Conservation (phyloP, 2,329 filamentous ascomycete species). For the Botrytis pseudocinerea region DNA sequence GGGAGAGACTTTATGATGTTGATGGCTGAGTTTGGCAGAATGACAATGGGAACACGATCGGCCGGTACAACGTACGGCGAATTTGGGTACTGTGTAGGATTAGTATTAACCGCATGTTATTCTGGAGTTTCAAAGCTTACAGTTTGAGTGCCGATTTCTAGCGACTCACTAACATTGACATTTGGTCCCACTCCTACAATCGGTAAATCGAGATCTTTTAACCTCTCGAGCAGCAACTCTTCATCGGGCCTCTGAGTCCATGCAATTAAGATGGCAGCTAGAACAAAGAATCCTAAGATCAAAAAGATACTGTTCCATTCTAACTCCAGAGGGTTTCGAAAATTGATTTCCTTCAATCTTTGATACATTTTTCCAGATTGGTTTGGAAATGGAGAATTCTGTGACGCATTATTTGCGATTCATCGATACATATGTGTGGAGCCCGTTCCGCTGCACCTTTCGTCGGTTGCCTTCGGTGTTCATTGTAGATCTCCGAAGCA, state of each 20-base stretch:
- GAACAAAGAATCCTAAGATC: not conserved
- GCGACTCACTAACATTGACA: conserved; percentile 8
- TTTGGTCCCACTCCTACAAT: conserved; percentile 15
- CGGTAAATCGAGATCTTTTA: conserved; percentile 5
- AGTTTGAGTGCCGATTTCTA: conserved; percentile 11
- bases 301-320: not conserved
- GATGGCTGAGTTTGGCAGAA: conserved; percentile 11
- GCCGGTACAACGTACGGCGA: conserved; percentile 12
- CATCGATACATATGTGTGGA: not conserved
- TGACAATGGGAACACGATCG: conserved; percentile 15
- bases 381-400: not conserved
- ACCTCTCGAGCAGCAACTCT: conserved; percentile 5
- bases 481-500: not conserved
- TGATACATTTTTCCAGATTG: not conserved
- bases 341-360: not conserved
- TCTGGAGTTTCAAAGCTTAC: not conserved
- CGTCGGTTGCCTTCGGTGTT: conserved; percentile 12
- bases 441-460: not conserved
- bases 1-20: conserved; percentile 16
- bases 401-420: not conserved
- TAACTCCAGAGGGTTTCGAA: not conserved
- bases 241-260: conserved; percentile 9
- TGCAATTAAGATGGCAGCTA: not conserved
- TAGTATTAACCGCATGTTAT: not conserved
- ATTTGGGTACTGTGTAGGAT: not conserved